Evolutionary conservation across 2,329 filamentous ascomycete genomes (phyloP).

Genomic region (Diaporthe destruens): DNA sequence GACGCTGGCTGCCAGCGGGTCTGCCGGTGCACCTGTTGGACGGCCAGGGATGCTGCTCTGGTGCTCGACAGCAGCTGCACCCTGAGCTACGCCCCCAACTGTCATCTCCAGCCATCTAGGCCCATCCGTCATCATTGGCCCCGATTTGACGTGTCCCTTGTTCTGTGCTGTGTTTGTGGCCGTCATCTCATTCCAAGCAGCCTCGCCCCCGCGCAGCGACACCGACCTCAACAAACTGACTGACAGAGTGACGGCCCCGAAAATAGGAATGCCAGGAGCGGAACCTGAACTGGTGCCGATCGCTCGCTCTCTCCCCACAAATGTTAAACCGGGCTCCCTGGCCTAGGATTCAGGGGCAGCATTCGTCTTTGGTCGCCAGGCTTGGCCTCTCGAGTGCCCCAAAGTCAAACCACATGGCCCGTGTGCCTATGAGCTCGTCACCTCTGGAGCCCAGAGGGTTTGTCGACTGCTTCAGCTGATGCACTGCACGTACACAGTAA

Average conservation of each 20-base stretch:
- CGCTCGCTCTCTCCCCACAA: conserved; percentile 13
- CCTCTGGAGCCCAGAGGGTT: not conserved
- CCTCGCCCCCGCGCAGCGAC: not conserved
- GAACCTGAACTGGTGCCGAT: conserved; percentile 23
- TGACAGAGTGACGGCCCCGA: conserved; percentile 10
- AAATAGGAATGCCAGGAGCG: conserved; percentile 17
- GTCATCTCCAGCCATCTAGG: conserved; percentile 2
- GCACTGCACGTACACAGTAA: not conserved
- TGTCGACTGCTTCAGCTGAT: conserved; percentile 16
- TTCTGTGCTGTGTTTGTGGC: not conserved
- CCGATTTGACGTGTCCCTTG: not conserved
- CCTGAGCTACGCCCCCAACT: conserved; percentile 7
- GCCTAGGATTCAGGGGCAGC: conserved; percentile 23
- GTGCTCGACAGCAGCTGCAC: not conserved
- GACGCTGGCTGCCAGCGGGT: not conserved
- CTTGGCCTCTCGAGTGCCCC: conserved; percentile 20
- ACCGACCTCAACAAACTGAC: conserved; percentile 15
- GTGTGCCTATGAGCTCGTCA: conserved; percentile 2
- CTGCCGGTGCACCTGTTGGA: too few species aligned
- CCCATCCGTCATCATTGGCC: too few species aligned
- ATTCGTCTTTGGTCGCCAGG: conserved; percentile 20
- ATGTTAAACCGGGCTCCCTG: conserved; percentile 23
- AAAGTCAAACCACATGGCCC: conserved; percentile 23
- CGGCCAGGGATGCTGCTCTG: not conserved
- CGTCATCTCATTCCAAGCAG: conserved; percentile 26